A percentile compares a stretch with the other conserved stretches of the same genome.
These are phyloP conservation scores for Tulasnella sp. DNA, from an alignment of 768 basidiomycete species.

Conservation along the genomic window DNA sequence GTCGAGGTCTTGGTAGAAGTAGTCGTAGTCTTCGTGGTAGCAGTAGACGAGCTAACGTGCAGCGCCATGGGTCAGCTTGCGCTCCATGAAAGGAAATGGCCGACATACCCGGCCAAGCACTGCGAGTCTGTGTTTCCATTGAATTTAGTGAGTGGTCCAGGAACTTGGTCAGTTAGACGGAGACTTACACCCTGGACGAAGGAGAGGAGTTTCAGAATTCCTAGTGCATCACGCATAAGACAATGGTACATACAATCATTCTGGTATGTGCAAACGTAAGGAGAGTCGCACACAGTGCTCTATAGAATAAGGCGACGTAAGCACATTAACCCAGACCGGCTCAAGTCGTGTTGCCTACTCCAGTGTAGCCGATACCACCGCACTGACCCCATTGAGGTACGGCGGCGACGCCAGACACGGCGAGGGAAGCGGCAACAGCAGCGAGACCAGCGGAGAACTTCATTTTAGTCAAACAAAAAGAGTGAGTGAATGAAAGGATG, in stretches of 20 bases:
- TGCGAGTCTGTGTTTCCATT: not conserved
- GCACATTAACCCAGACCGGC: not conserved
- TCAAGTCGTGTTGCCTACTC: not conserved
- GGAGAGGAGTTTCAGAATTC: not conserved
- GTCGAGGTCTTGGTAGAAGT: conserved; percentile 29
- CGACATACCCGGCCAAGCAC: conserved; percentile 8
- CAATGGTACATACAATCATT: conserved; percentile 3
- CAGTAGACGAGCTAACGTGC: not conserved
- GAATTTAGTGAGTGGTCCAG: not conserved
- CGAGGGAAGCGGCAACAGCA: conserved; percentile 10
- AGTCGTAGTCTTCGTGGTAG: not conserved
- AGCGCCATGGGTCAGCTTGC: not conserved
- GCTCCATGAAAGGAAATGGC: not conserved
- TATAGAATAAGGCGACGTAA: not conserved
- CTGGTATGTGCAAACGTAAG: conserved; percentile 9
- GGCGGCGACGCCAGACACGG: conserved; percentile 3
- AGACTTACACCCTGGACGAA: conserved; percentile 17
- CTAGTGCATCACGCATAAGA: not conserved
- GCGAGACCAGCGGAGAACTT: conserved; percentile 18
- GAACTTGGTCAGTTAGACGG: not conserved
- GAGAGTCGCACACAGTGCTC: conserved; percentile 8
- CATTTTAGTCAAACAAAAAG: conserved; percentile 8
- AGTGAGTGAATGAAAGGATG: not conserved
- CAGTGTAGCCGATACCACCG: conserved; percentile 9
- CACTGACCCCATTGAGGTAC: conserved; percentile 18